Conservation (phyloP, 495 filamentous ascomycete genomes). For the Penicillium paradoxum region DNA sequence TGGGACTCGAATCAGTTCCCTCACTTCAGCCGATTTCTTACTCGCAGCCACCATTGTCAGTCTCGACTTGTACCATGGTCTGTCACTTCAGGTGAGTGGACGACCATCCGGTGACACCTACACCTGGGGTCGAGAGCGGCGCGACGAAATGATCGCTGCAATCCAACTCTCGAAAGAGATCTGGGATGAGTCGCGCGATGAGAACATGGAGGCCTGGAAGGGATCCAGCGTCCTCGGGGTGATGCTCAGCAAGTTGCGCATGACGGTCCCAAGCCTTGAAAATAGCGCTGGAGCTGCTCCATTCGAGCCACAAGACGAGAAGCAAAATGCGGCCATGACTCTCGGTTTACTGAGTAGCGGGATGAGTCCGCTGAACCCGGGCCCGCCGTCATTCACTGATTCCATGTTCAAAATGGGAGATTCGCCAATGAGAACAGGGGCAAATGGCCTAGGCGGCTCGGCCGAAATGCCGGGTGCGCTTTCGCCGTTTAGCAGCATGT, state of each 20-base stretch:
- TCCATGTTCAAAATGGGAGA: constrained; percentile 30
- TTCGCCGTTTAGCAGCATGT: constrained; percentile 52
- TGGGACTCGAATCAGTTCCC: constrained; percentile 67
- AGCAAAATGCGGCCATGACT: constrained; percentile 70
- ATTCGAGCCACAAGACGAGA: constrained; percentile 41
- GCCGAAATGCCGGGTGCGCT: constrained; percentile 35
- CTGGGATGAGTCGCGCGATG: constrained; percentile 69
- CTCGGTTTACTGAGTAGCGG: constrained; percentile 72
- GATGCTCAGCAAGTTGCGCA: constrained; percentile 71
- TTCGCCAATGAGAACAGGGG: constrained; percentile 24
- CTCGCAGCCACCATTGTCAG: constrained; percentile 84
- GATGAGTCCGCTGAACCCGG: constrained; percentile 55
- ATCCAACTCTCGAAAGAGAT: constrained; percentile 70
- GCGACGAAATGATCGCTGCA: constrained; percentile 67
- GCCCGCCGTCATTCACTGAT: constrained; percentile 30
- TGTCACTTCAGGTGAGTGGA: constrained; percentile 32
- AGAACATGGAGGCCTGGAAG: constrained; percentile 86
- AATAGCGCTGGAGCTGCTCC: constrained; percentile 17
- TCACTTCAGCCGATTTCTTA: constrained; percentile 79
- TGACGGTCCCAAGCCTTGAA: constrained; percentile 25
- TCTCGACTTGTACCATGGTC: constrained; percentile 63
- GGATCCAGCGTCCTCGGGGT: constrained; percentile 69
- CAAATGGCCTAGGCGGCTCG: constrained; percentile 25
- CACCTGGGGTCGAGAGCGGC: constrained; percentile 65
- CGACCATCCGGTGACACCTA: constrained; percentile 49